Percentiles rank a stretch among this genome's conserved stretches.
Conservation (phyloP, 2,329 filamentous ascomycete genomes). For the Beauveria pseudobassiana region DNA sequence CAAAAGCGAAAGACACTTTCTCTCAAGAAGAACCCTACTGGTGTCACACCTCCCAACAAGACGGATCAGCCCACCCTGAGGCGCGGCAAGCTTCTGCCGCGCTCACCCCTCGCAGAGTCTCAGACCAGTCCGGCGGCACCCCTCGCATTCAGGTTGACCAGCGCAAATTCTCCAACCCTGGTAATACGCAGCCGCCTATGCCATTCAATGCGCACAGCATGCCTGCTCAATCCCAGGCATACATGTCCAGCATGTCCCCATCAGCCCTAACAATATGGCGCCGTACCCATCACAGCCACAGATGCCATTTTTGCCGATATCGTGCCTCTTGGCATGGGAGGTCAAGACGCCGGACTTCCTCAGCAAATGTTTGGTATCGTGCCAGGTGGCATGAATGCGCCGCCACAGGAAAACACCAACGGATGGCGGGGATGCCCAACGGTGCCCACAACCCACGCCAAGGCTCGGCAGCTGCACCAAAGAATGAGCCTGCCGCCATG, state of each 20-base stretch:
- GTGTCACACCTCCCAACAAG: conserved; percentile 13
- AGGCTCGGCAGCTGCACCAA: not conserved
- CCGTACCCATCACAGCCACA: conserved; percentile 31
- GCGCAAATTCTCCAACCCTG: conserved; percentile 34
- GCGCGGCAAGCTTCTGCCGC: not conserved
- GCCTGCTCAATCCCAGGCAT: conserved; percentile 33
- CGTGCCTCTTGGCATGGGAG: conserved; percentile 43
- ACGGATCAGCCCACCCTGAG: conserved; percentile 16
- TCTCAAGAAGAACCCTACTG: conserved; percentile 27
- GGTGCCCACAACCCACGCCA: conserved; percentile 19
- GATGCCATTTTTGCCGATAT: conserved; percentile 41
- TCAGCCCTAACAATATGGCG: conserved; percentile 41
- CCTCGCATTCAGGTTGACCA: conserved; percentile 27
- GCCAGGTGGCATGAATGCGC: conserved; percentile 28
- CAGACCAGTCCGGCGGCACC: conserved; percentile 2
- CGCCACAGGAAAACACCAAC: conserved; percentile 24
- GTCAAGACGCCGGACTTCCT: conserved; percentile 44
- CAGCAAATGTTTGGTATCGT: conserved; percentile 62
- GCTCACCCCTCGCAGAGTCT: conserved; percentile 4
- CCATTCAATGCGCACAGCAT: conserved; percentile 35
- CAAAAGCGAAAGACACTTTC: conserved; percentile 24
- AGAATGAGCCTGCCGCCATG: not conserved
- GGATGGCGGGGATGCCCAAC: conserved; percentile 34
- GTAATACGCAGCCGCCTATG: conserved; percentile 4
- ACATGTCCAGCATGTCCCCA: conserved; percentile 39